phyloP scores from a whole-genome alignment of 805 yeast species.

The Kuraishia hungarica region DNA sequence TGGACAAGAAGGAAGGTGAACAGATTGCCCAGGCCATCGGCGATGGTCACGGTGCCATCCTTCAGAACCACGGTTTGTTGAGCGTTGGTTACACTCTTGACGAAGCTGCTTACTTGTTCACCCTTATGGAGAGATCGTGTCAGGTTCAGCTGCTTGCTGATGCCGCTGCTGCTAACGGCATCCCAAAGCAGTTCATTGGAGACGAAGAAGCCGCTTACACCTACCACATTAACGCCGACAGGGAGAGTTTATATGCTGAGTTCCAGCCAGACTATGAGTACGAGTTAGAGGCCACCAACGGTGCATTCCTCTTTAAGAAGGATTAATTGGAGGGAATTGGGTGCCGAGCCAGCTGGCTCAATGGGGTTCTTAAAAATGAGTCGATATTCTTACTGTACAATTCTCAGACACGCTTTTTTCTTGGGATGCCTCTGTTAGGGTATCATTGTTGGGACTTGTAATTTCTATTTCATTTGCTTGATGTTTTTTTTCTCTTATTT shows the following conservation, averaged over 20 bases:
- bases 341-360: not conserved
- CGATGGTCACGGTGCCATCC: conserved; percentile 45
- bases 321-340: not conserved
- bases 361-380: not conserved
- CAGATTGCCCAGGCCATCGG: conserved; percentile 57
- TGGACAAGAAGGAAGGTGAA: conserved; percentile 55
- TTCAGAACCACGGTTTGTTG: conserved; percentile 67
- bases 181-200: conserved; percentile 32
- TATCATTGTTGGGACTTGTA: not conserved
- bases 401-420: not conserved
- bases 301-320: conserved; percentile 2
- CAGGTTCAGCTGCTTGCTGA: conserved; percentile 60
- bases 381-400: not conserved
- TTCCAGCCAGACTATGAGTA: conserved; percentile 63
- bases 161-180: conserved; percentile 33
- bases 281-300: conserved; percentile 22
- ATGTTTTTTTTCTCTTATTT: not conserved
- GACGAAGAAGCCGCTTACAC: conserved; percentile 66
- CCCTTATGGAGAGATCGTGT: conserved; percentile 56
- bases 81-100: conserved; percentile 67
- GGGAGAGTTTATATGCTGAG: conserved; percentile 62
- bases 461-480: not conserved
- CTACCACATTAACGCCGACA: conserved; percentile 48
- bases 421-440: too few relatives aligned
- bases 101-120: conserved; percentile 63